Base-by-base conservation (phyloP, 2,329 filamentous ascomycete species). In the Ustulina deusta region DNA sequence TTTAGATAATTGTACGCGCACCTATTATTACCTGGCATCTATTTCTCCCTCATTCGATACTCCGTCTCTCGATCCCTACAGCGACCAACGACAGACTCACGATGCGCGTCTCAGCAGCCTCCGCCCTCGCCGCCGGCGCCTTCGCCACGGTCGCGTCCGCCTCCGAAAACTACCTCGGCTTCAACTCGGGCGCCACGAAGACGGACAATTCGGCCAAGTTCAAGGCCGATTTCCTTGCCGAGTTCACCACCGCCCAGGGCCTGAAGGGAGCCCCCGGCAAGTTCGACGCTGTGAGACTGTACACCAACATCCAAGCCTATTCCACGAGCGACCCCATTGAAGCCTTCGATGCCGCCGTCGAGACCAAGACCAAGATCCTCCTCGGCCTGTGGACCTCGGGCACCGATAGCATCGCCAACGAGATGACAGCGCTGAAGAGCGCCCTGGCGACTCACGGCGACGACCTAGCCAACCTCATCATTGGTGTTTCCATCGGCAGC, bases 271-370 rank as follows among this genome's bases (percentile, higher is more conserved):
- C 76, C 20, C 73, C 66, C 36, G 76, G 76, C 52, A 75, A 73
- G 71, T 75, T 71, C 66, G 76, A 74, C 60, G 72, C 76, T 62
- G 70, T 69, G 20, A 72, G 76, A 61, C 61, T 78, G 22, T 78
- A 78, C 72, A 72, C 76, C 59, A 78, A 68, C 62, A 68, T 73
- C 32, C 67, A 66, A 32, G 63, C 54, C 48, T 68, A 65, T 6
- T 77, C 75, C 13, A 60, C 66, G 49, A 75, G 34, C 61, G 70
- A 93, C 78, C 91, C 91, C 29, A 79, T 94, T 75, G 83, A 90
- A 78, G 92, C 92, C 34, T 84, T 92, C 80, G 90, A 90, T 79
- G 86, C 86, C n/a, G 86, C 86, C 29, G 77, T 86, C 34, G 77
- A 78, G 61, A 83, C 83, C 20, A 82, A 84, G 15, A 84, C 83